Percentiles rank a stretch among this genome's conserved stretches.
Evolutionary conservation across 192 early-diverging fungal species (phyloP).

Genomic region (Glomus cerebriforme): DNA sequence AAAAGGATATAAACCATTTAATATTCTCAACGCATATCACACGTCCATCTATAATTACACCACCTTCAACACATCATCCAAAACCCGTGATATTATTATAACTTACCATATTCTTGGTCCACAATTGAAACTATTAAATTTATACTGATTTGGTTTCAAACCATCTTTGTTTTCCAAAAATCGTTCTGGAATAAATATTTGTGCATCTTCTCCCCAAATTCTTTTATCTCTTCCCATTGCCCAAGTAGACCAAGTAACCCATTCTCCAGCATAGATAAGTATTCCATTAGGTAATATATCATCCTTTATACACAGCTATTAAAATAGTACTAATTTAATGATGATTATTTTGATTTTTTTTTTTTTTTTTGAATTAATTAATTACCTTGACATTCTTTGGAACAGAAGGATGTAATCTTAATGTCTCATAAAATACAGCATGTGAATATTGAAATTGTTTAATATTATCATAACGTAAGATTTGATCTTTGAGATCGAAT

Average conservation of each 20-base stretch:
- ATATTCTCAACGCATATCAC: no score
- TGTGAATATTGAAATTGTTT: neutral
- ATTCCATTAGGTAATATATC: slow-evolving; percentile 66
- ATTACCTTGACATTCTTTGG: slow-evolving; percentile 57
- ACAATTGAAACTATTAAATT: slow-evolving; percentile 60
- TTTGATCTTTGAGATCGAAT: neutral
- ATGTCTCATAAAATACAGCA: slow-evolving; percentile 45
- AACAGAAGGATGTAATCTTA: slow-evolving; percentile 70
- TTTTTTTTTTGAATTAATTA: neutral
- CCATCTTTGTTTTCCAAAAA: slow-evolving; percentile 53
- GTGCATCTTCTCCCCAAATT: slow-evolving; percentile 69
- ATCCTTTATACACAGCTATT: slow-evolving; percentile 42
- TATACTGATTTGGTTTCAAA: slow-evolving; percentile 39
- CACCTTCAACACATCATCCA: no score
- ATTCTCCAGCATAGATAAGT: slow-evolving; percentile 50
- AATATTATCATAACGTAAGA: slow-evolving; percentile 31
- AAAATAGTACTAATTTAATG: neutral
- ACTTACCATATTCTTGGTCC: slow-evolving; percentile 52
- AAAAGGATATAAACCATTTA: no score
- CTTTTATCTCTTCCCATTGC: slow-evolving; percentile 51
- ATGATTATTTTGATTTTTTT: neutral
- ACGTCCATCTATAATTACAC: no score
- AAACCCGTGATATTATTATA: no score
- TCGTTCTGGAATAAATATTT: slow-evolving; percentile 63
- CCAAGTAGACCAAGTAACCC: slow-evolving; percentile 55